These are phyloP conservation scores for Candida piceae DNA, from an alignment of 805 yeast species.

Conservation along the genomic window DNA sequence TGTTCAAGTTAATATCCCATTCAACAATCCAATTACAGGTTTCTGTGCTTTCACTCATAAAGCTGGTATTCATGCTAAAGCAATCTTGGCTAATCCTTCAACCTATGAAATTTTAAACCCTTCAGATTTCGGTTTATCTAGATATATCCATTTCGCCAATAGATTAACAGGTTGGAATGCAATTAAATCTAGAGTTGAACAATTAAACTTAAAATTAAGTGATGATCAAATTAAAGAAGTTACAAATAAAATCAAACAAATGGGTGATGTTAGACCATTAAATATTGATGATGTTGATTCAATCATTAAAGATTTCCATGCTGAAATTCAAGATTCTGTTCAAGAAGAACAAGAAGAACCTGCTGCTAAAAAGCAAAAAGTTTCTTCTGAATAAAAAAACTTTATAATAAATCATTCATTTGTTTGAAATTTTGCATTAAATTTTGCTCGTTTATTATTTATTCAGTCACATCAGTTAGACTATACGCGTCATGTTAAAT, in stretches of 20 bases:
- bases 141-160: conserved; percentile 58
- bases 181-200: conserved; percentile 56
- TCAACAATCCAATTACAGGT: conserved; percentile 60
- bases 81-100: conserved; percentile 59
- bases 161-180: conserved; percentile 63
- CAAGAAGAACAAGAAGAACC: conserved; percentile 21
- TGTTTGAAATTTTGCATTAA: no score
- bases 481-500: no score
- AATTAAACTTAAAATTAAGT: conserved; percentile 48
- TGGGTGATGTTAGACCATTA: conserved; percentile 57
- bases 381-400: no score
- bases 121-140: conserved; percentile 53
- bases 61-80: conserved; percentile 62
- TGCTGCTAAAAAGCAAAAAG: conserved; percentile 35
- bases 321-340: conserved; percentile 31
- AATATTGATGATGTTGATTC: conserved; percentile 59
- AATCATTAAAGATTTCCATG: conserved; percentile 50
- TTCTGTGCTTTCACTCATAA: conserved; percentile 62
- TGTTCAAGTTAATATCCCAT: conserved; percentile 54
- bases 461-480: neutral
- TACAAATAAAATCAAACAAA: conserved; percentile 47
- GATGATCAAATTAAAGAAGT: conserved; percentile 56
- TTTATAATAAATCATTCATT: no score
- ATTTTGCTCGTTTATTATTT: no score
- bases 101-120: conserved; percentile 58